Base-by-base conservation (phyloP, 768 basidiomycete genomes). In the Cantharellus anzutake region DNA sequence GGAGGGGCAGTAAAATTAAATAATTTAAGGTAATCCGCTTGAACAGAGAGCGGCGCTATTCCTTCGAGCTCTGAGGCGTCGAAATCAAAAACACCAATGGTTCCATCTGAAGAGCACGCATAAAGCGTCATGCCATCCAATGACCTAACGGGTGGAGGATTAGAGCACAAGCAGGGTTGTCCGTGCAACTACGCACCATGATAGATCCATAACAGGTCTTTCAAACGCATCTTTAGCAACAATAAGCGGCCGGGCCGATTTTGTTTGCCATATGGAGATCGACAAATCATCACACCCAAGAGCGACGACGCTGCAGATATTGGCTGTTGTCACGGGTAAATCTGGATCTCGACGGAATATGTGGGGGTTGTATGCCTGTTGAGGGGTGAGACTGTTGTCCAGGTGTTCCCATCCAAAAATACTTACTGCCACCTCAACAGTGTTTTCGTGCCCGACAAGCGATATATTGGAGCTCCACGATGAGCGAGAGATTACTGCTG, bases 241-340 rank as follows among this genome's bases (percentile, higher is more conserved):
- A 53, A 96, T 86, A 16, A 97, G 73, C 1, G 96, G 96, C 41
- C 88, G 78, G 2, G 86, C 87, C 0, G 83, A 81, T 64, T 92
- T 91, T 2, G 94, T 98, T 69, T 93, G 83, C 96, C 96, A 99
- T 4, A 99, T 80, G 2, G 92, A 96, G 38, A 99, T 82, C 3
- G 87, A 89, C 61, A 89, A 78, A 68, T 96, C 91, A 65, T 94
- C 91, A 0, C 91, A 90, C 41, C 93, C 92, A 11, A 99, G 78
- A 1, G 96, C 96, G 16, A 91, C 85, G 5, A 94, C 86, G 7
- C 89, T 89, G 63, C 87, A 91, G 60, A 91, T 86, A 64, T 92
- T 94, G 5, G 80, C 78, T 0, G 87, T 87, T 4, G 79, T 77
- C 3, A 89, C 78, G 2, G 84, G 79, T 20, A 75, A 69, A 2